A percentile compares a stretch with the other conserved stretches of the same genome.
Evolutionary conservation across 2,329 filamentous ascomycete species (phyloP).

Genomic region (Helminthosporium solani): DNA sequence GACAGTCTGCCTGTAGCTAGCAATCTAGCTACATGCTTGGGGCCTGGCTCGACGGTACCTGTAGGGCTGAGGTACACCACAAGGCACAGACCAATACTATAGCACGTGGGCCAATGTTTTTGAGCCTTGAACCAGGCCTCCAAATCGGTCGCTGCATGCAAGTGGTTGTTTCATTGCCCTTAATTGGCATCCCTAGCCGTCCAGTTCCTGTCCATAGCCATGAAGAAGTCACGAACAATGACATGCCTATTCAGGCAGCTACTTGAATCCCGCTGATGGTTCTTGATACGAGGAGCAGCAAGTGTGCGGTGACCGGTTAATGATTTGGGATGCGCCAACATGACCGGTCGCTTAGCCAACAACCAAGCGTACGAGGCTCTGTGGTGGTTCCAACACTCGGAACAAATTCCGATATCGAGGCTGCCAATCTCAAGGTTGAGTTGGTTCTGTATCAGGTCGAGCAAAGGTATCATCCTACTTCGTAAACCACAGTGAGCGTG

Average conservation of each 20-base stretch:
- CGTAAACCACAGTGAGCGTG: slow-evolving; percentile 73
- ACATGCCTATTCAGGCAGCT: slow-evolving; percentile 36
- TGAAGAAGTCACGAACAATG: slow-evolving; percentile 42
- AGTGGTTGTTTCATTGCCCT: slow-evolving; percentile 1
- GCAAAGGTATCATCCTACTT: slow-evolving; percentile 63
- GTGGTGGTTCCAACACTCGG: slow-evolving; percentile 46
- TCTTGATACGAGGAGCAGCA: slow-evolving; percentile 16
- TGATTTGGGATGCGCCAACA: slow-evolving; percentile 40
- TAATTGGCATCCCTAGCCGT: slow-evolving; percentile 24
- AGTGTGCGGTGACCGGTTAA: slow-evolving; percentile 20
- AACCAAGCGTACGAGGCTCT: slow-evolving; percentile 48
- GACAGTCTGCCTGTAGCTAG: background rate
- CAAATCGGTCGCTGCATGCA: too few species aligned
- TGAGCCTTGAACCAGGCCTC: background rate
- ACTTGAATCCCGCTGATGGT: slow-evolving; percentile 23
- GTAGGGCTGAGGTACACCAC: slow-evolving; percentile 4
- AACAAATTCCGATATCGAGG: slow-evolving; percentile 47
- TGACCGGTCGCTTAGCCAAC: slow-evolving; percentile 46
- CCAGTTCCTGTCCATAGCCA: slow-evolving; percentile 42
- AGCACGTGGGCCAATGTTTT: background rate
- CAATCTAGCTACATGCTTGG: background rate
- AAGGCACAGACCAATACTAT: slow-evolving; percentile 5
- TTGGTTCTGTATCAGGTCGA: slow-evolving; percentile 61
- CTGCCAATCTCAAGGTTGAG: slow-evolving; percentile 37
- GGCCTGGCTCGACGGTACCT: background rate